Evolutionary conservation across 2,329 filamentous ascomycete genomes (phyloP).

Genomic region (Fusarium oligoseptatum): DNA sequence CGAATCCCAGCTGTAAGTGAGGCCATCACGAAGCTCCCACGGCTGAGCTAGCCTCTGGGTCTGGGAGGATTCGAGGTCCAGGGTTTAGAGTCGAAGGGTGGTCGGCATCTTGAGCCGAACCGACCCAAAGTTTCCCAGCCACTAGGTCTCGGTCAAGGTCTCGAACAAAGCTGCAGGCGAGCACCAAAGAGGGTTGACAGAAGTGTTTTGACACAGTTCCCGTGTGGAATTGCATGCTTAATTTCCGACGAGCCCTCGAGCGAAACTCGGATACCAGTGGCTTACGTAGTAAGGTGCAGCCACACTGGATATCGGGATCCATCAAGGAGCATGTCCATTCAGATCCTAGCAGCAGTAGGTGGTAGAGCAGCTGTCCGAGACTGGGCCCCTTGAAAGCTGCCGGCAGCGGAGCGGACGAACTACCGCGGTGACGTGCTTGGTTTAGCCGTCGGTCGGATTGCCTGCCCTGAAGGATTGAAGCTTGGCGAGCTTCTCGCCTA

Average conservation of each 20-base stretch:
- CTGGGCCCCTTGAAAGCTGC: neutral
- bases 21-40: constrained; percentile 4
- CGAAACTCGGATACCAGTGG: constrained; percentile 9
- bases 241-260: neutral
- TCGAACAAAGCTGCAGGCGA: neutral
- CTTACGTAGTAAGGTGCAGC: constrained; percentile 13
- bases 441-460: neutral
- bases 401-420: constrained; percentile 13
- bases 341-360: neutral
- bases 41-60: neutral
- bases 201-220: neutral
- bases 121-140: constrained; percentile 7
- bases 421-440: constrained; percentile 8
- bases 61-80: neutral
- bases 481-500: neutral
- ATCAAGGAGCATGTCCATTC: neutral
- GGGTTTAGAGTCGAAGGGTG: neutral
- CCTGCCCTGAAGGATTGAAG: neutral
- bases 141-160: constrained; percentile 11
- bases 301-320: constrained; percentile 19
- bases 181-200: constrained; percentile 2
- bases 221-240: neutral
- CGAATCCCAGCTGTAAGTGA: constrained; percentile 1
- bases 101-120: constrained; percentile 20
- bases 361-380: neutral